Percentiles rank a stretch among this genome's conserved stretches.
phyloP scores from a whole-genome alignment of 2,329 filamentous ascomycete genomes.

The Volutella citrinella region DNA sequence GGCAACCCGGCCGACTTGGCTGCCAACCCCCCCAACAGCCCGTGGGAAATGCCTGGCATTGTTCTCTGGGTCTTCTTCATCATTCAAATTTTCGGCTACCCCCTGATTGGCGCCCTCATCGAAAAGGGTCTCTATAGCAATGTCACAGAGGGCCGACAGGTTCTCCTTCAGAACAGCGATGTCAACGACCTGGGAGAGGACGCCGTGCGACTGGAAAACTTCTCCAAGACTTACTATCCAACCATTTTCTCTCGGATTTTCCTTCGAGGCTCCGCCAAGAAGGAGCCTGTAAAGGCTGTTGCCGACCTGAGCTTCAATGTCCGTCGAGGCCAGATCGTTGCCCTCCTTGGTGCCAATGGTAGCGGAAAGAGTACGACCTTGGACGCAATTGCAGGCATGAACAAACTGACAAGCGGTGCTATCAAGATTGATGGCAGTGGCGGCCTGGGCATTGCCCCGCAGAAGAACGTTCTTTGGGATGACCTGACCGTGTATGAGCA shows the following conservation, averaged over 20 bases:
- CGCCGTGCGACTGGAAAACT: constrained; percentile 68
- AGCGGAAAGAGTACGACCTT: constrained; percentile 88
- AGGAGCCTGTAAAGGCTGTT: constrained; percentile 73
- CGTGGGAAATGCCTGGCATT: constrained; percentile 70
- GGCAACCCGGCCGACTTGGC: constrained; percentile 59
- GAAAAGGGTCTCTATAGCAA: constrained; percentile 77
- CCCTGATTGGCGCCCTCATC: constrained; percentile 69
- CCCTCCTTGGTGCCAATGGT: constrained; percentile 84
- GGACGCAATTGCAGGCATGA: constrained; percentile 81
- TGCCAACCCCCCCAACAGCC: constrained; percentile 58
- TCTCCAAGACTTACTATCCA: constrained; percentile 77
- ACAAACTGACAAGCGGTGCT: constrained; percentile 69
- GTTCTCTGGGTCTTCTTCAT: constrained; percentile 74
- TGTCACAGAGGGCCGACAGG: constrained; percentile 57
- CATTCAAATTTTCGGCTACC: constrained; percentile 75
- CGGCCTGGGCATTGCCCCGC: constrained; percentile 82
- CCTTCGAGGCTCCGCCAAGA: constrained; percentile 37
- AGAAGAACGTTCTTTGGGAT: constrained; percentile 94
- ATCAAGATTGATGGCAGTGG: constrained; percentile 77
- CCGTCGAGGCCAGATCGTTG: constrained; percentile 76
- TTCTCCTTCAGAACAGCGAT: constrained; percentile 35
- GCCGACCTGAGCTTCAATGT: constrained; percentile 69
- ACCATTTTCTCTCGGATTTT: constrained; percentile 56
- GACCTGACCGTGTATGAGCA: constrained; percentile 84
- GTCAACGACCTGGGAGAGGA: constrained; percentile 29